Conservation (phyloP, 2,329 filamentous ascomycete genomes). For the Cylindrodendrum hubeiense region DNA sequence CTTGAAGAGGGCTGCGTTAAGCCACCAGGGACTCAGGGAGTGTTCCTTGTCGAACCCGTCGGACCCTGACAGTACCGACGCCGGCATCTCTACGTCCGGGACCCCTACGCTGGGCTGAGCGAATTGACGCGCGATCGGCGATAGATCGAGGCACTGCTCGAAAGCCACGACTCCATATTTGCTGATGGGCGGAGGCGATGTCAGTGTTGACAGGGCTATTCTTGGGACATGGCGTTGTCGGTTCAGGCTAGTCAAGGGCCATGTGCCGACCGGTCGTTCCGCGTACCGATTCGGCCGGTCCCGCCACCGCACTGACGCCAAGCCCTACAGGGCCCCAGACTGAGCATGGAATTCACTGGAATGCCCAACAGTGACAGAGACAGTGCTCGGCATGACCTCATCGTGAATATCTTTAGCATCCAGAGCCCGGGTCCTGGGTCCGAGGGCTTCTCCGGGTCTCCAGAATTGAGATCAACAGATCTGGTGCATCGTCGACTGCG, state of each 20-base stretch:
- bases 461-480: slow-evolving; percentile 3
- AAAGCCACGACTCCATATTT: slow-evolving; percentile 25
- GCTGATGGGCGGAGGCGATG: slow-evolving; percentile 31
- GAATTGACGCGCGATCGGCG: slow-evolving; percentile 15
- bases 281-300: slow-evolving; percentile 33
- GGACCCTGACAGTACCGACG: slow-evolving; percentile 4
- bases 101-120: slow-evolving; percentile 6
- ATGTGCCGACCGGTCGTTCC: slow-evolving; percentile 40
- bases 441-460: slow-evolving; percentile 5
- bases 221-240: slow-evolving; percentile 37
- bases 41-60: slow-evolving; percentile 21
- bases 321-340: slow-evolving; percentile 30
- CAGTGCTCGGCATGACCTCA: slow-evolving; percentile 35
- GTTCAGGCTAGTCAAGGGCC: slow-evolving; percentile 32
- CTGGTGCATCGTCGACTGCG: neutral
- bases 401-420: slow-evolving; percentile 22
- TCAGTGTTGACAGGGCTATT: slow-evolving; percentile 38
- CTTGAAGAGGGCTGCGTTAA: slow-evolving; percentile 25
- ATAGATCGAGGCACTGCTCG: slow-evolving; percentile 32
- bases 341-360: slow-evolving; percentile 26
- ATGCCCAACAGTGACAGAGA: slow-evolving; percentile 5
- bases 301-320: slow-evolving; percentile 30
- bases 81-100: no score
- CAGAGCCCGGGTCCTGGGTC: slow-evolving; percentile 17
- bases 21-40: slow-evolving; percentile 12